These are phyloP conservation scores for Pulveroboletus sp. DNA, from an alignment of 768 basidiomycete species.

Conservation along the genomic window DNA sequence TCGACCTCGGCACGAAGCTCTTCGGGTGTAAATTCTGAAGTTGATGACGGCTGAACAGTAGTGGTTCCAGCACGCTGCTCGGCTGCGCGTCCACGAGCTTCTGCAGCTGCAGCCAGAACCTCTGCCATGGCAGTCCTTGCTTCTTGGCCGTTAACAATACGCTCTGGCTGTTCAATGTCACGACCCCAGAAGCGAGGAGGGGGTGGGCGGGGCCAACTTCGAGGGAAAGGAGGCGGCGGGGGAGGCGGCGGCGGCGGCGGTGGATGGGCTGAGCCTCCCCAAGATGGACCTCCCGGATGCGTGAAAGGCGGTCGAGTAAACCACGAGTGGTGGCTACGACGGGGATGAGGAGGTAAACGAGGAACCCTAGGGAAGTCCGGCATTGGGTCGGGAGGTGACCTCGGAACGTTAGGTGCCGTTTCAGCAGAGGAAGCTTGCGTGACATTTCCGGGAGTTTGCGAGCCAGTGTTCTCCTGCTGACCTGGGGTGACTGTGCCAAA, in stretches of 20 bases:
- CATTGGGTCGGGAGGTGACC: slow-evolving; percentile 3
- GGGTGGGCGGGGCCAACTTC: slow-evolving; percentile 26
- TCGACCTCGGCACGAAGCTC: slow-evolving; percentile 47
- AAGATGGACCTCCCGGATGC: slow-evolving; percentile 12
- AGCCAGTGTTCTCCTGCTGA: slow-evolving; percentile 7
- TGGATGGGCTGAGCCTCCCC: slow-evolving; percentile 17
- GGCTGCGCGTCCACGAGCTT: slow-evolving; percentile 9
- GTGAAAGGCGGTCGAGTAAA: slow-evolving; percentile 11
- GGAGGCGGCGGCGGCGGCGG: slow-evolving; percentile 23
- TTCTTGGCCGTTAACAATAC: background rate
- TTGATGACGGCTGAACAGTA: background rate
- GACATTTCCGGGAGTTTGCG: slow-evolving; percentile 1
- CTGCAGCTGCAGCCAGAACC: slow-evolving; percentile 16
- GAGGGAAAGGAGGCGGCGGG: background rate
- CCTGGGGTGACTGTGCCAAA: slow-evolving; percentile 45
- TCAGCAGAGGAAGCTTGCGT: background rate
- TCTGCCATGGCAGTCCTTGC: slow-evolving; percentile 14
- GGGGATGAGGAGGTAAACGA: slow-evolving; percentile 16
- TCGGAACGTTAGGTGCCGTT: slow-evolving; percentile 3
- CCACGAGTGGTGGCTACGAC: slow-evolving; percentile 25
- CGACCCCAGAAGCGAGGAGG: slow-evolving; percentile 21
- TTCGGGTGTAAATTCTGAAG: slow-evolving; percentile 13
- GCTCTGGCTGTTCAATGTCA: background rate
- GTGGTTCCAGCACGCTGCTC: slow-evolving; percentile 1
- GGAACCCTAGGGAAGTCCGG: slow-evolving; percentile 17